These are phyloP conservation scores for Solanum pinnatisectum DNA, from an alignment of 257 asterid genomes.

Conservation along the genomic window DNA sequence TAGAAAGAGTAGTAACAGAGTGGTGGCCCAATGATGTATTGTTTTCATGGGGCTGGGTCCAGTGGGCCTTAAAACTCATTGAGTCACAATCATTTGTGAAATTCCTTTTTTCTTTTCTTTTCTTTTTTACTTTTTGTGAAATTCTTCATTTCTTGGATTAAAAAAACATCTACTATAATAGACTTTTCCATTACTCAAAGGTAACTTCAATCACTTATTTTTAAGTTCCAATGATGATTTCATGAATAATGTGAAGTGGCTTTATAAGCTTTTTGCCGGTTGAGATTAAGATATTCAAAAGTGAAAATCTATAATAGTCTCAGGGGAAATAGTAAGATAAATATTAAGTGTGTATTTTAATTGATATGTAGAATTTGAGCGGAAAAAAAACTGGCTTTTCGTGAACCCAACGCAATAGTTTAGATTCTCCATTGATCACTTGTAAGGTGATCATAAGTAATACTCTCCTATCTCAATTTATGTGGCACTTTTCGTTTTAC, in stretches of 20 bases:
- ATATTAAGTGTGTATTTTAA: not conserved
- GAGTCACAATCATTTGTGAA: not conserved
- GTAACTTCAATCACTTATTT: not conserved
- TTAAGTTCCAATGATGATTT: not conserved
- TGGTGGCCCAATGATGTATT: not conserved
- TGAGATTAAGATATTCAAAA: not conserved
- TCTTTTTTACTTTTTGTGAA: not conserved
- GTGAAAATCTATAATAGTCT: not conserved
- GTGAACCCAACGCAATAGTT: not conserved
- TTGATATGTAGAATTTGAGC: not conserved
- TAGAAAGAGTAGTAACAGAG: not conserved
- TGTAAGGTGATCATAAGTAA: not conserved
- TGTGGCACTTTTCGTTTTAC: too few relatives aligned
- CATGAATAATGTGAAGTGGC: not conserved
- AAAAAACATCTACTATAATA: not conserved
- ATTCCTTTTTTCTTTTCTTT: not conserved
- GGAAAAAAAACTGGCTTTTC: not conserved
- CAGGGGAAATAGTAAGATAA: not conserved
- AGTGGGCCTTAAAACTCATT: not conserved
- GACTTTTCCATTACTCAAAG: not conserved
- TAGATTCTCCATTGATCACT: not conserved
- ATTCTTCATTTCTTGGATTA: not conserved
- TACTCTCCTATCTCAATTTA: too few relatives aligned
- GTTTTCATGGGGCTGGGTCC: not conserved
- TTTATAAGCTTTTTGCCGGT: not conserved